Conservation (phyloP, 352 stramenopile species). For the Phytophthora megakarya region DNA sequence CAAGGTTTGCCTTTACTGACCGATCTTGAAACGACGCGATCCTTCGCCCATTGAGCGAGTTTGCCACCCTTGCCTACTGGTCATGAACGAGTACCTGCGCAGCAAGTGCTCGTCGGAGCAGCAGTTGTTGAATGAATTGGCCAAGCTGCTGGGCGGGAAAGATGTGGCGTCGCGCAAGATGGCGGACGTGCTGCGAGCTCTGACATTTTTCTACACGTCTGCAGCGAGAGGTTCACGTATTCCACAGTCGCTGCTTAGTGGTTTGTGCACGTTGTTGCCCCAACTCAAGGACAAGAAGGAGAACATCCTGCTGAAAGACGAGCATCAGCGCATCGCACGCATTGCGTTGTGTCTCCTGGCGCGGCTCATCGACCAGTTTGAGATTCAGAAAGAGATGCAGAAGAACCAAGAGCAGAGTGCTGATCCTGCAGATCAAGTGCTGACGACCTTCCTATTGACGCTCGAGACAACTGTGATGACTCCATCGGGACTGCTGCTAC, state of each 20-base stretch:
- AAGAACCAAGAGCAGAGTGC: conserved; percentile 41
- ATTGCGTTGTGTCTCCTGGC: conserved; percentile 67
- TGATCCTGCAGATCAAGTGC: conserved; percentile 49
- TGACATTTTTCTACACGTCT: conserved; percentile 79
- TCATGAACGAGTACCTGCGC: conserved; percentile 75
- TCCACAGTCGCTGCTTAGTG: conserved; percentile 71
- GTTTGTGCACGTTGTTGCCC: conserved; percentile 64
- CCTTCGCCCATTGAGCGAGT: conserved; percentile 2
- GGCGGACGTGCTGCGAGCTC: conserved; percentile 66
- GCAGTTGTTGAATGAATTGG: conserved; percentile 84
- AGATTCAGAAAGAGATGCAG: conserved; percentile 39
- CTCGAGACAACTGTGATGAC: conserved; percentile 58
- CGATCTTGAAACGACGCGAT: conserved; percentile 42
- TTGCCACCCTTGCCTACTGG: background rate
- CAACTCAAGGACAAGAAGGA: conserved; percentile 82
- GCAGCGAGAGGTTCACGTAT: conserved; percentile 40
- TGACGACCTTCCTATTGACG: conserved; percentile 49
- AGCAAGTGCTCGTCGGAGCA: conserved; percentile 80
- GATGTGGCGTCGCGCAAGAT: conserved; percentile 77
- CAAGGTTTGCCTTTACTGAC: background rate
- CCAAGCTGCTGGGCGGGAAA: conserved; percentile 58
- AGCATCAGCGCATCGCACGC: conserved; percentile 69
- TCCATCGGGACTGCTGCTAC: conserved; percentile 41
- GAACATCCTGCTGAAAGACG: conserved; percentile 33
- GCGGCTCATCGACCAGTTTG: conserved; percentile 69